Evolutionary conservation across 2,329 filamentous ascomycete species (phyloP), one percentile per base, ranked within the genome.

Genomic region (Alternaria ethzedia): DNA sequence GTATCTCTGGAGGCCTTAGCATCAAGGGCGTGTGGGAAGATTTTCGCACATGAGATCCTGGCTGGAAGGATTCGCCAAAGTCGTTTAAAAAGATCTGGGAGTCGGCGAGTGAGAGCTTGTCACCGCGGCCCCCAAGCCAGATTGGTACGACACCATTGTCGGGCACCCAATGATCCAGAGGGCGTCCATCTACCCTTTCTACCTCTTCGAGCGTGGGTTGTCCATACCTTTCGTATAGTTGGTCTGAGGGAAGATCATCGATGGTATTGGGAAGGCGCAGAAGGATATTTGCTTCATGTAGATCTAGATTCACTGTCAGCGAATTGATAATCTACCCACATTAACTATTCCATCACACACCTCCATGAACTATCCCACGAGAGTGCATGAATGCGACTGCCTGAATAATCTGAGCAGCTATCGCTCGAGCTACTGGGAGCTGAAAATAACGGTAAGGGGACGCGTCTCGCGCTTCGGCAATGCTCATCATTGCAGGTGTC

Each of bases 401-500:
- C 26, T 57, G 45, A 11, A 66, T 45, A 47, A 68, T 50, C 52
- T 66, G 60, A 52, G 63, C 60, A 46, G 58, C 63, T 25, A 68
- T 57, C 9, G 66, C 60, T 13, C 43, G 63, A 52, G 60, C 63
- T 43, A 68, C 66, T 17, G 25, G 20, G 17, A 58, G 57, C n/a
- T 62, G 54, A 23, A 63, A 68, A 7, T 61, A 28, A 7, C 57
- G 25, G n/a, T 36, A 51, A 30, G 41, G 5, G 17, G 57, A 57
- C 25, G 58, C 57, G 0, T 66, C 66, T 55, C 57, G 57, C 20
- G 63, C 63, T 51, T 68, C 63, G 45, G 50, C 44, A 9, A 68
- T 21, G 21, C 66, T 78, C 55, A 66, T 72, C 15, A 71, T 70
- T 68, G 78, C 76, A 8, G 74, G 77, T 15, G 70, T 71, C 49